A percentile compares a stretch with the other conserved stretches of the same genome.
phyloP scores from a whole-genome alignment of 768 basidiomycete genomes.

The Naganishia onofrii region DNA sequence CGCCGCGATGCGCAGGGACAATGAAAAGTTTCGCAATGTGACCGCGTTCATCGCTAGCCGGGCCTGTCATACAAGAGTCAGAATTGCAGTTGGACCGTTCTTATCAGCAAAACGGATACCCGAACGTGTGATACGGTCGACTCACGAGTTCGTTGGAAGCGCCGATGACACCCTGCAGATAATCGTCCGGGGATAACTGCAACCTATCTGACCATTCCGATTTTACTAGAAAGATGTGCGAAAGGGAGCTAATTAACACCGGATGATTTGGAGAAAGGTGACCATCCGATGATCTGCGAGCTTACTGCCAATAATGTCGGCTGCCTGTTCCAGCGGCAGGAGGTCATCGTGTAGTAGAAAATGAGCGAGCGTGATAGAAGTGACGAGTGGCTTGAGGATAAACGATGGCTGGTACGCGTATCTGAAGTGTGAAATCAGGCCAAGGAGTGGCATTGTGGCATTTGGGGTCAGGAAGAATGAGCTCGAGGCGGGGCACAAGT shows the following conservation, averaged over 20 bases:
- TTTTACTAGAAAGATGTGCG: constrained; percentile 43
- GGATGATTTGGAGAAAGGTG: not conserved
- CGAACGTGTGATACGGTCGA: not conserved
- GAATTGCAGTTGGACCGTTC: no score
- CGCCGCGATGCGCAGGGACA: constrained; percentile 52
- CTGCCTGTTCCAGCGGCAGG: constrained; percentile 43
- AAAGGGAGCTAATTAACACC: not conserved
- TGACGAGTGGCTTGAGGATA: constrained; percentile 39
- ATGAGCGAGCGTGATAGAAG: constrained; percentile 45
- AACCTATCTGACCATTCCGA: constrained; percentile 45
- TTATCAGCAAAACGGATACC: no score
- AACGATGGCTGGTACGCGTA: constrained; percentile 29
- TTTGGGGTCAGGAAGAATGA: no score
- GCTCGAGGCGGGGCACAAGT: no score
- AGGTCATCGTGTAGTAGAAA: constrained; percentile 52
- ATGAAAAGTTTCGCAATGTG: constrained; percentile 52
- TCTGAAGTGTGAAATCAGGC: not conserved
- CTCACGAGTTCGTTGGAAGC: constrained; percentile 53
- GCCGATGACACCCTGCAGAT: constrained; percentile 54
- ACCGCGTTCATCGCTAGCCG: constrained; percentile 52
- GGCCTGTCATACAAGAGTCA: constrained; percentile 37
- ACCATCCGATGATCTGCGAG: not conserved
- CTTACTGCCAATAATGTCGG: constrained; percentile 51
- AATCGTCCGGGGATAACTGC: constrained; percentile 54
- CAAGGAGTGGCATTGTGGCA: no score